Evolutionary conservation across 805 yeast genomes (phyloP), one percentile per base, ranked within the genome.

Genomic region (Wickerhamiella qilinensis): DNA sequence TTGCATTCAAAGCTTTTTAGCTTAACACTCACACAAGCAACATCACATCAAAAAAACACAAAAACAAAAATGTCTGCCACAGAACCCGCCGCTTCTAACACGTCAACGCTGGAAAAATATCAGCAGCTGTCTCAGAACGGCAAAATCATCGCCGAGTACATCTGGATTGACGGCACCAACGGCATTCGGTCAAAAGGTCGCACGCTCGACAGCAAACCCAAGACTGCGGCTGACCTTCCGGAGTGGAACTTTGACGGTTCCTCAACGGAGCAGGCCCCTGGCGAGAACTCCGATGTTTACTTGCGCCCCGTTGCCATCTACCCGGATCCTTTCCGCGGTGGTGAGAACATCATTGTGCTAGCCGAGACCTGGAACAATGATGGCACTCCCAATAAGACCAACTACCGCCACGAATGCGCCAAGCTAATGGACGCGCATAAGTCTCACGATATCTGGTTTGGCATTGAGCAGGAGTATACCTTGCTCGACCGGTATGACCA

Each of bases 191-290:
- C 96, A 45, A 91, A 91, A 69, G 85, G 94, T 65, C 81, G 77
- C 64, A 91, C 98, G 41, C 67, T 91, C 49, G 55, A 54, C 54
- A 73, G 75, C 64, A 69, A 64, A 55, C 79, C 91, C 39, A 56
- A 72, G 34, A 67, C 79, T 28, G 66, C 84, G 39, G 88, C 80
- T 45, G 93, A 91, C 57, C 71, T 91, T 53, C 96, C 97, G 50
- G 95, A 88, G 65, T 91, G 98, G 98, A 91, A 91, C 72, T 91
- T 91, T 55, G 98, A 91, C 62, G 98, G 98, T 64, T 86, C 97
- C 33, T 86, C 97, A 25, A 91, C 98, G 38, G 85, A 80, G 52
- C 98, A 91, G 70, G 97, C 98, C 40, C 96, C 96, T 55, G 98
- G 98, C 52, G 77, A 81, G 63, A 86, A 91, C 68, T 85, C 96